Conservation (phyloP, 306 rosid species). For the Prunus padus region DNA sequence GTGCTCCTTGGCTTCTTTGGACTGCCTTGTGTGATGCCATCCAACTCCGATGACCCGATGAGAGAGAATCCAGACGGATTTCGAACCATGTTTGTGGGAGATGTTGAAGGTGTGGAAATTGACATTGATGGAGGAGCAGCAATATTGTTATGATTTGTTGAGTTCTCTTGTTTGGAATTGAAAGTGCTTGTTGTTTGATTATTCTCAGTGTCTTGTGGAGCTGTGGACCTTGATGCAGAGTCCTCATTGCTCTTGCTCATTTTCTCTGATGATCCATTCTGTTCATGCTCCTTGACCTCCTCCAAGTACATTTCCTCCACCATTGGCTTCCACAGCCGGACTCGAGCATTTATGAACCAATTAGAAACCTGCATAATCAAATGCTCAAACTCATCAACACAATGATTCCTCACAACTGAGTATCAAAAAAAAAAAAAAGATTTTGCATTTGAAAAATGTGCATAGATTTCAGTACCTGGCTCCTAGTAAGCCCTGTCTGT, state of each 20-base stretch:
- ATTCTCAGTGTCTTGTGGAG: slow-evolving; percentile 37
- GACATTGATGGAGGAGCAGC: slow-evolving; percentile 38
- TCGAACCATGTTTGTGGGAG: slow-evolving; percentile 48
- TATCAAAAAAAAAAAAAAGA: neutral
- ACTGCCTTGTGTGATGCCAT: slow-evolving; percentile 83
- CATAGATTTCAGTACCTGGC: slow-evolving; percentile 61
- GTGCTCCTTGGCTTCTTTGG: slow-evolving; percentile 70
- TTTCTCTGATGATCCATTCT: slow-evolving; percentile 57
- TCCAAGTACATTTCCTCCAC: slow-evolving; percentile 96
- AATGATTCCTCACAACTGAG: neutral
- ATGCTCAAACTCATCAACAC: neutral
- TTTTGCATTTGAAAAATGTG: neutral
- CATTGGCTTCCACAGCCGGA: slow-evolving; percentile 98
- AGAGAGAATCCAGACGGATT: slow-evolving; percentile 67
- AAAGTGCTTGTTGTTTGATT: slow-evolving; percentile 39
- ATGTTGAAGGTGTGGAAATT: slow-evolving; percentile 46
- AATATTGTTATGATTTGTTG: slow-evolving; percentile 30
- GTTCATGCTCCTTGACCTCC: slow-evolving; percentile 77
- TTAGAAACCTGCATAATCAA: slow-evolving; percentile 68
- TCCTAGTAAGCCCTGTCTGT: slow-evolving; percentile 93
- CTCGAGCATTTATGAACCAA: slow-evolving; percentile 98
- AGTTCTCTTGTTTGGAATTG: slow-evolving; percentile 53
- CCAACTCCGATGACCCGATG: slow-evolving; percentile 79
- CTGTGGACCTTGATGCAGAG: slow-evolving; percentile 38
- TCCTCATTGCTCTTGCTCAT: slow-evolving; percentile 60